Base-by-base conservation (phyloP, 441 rosid species). In the Pelargonium cotyledonis region DNA sequence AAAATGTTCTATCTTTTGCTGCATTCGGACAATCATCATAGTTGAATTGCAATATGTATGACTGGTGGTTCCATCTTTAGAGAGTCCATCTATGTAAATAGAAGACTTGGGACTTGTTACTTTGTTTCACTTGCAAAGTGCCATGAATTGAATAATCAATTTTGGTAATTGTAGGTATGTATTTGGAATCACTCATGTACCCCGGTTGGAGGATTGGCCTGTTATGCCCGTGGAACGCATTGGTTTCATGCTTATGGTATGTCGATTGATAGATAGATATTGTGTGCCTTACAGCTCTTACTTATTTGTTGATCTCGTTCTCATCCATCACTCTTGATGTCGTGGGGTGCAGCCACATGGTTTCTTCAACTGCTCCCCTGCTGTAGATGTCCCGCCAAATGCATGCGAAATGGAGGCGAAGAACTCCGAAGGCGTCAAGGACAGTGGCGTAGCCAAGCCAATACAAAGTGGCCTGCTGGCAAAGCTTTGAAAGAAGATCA, bases 141-240 rank as follows among this genome's bases (percentile, higher is more conserved):
- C 1, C 31, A 2, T 26, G 31, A 26, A 35, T 35, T 35, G 31
- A 26, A 26, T 26, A 26, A 1, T 26, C 31, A 26, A 2, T 26
- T 26, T 26, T 26, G 31, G 31, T 26, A 26, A 26, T 26, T 40
- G 58, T 77, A 91, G 97, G 97, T 91, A 91, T 63, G 89, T 92
- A 53, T 88, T 92, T 85, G 97, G 96, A 72, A 79, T 89, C 73
- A 89, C 82, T 21, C 95, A 88, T 74, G 89, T 88, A 51, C 96
- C 98, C 51, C 82, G 96, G 72, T 79, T 92, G 78, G 95, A 92
- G 82, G 95, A 92, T 74, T 90, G 95, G 96, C 96, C 98, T 1
- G 93, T 90, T 72, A 92, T 88, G 96, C 96, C 96, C 0, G 95
- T 86, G 21, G 96, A 89, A 73, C 93, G 73, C 74, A 82, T 88